Conservation (phyloP, 805 yeast species). For the Wickerhamomyces sydowiorum region DNA sequence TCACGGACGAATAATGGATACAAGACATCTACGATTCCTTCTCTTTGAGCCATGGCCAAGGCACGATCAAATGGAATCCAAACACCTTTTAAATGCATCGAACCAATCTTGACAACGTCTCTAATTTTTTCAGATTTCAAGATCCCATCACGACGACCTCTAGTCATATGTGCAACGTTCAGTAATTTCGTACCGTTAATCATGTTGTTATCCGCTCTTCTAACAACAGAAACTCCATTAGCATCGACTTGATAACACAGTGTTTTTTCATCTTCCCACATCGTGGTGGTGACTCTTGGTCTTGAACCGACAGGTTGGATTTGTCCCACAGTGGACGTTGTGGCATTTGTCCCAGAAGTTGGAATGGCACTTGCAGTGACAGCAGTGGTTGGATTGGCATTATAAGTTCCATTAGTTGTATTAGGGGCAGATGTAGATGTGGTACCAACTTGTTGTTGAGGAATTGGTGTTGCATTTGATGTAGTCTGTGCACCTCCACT, state of each 20-base stretch:
- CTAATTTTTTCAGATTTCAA: constrained; percentile 70
- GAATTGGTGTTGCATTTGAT: constrained; percentile 20
- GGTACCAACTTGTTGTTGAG: constrained; percentile 6
- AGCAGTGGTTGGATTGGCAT: constrained; percentile 5
- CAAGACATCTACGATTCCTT: constrained; percentile 61
- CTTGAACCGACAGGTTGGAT: constrained; percentile 29
- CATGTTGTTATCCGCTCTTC: constrained; percentile 83
- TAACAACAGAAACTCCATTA: constrained; percentile 70
- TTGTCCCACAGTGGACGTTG: constrained; percentile 21
- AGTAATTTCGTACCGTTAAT: constrained; percentile 79
- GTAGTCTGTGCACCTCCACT: constrained; percentile 27
- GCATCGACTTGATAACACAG: constrained; percentile 84
- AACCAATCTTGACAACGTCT: constrained; percentile 80
- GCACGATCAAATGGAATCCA: constrained; percentile 90
- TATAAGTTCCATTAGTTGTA: neutral
- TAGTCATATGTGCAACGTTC: constrained; percentile 82
- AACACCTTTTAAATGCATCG: constrained; percentile 84
- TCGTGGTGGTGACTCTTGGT: constrained; percentile 72
- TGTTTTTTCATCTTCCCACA: constrained; percentile 88
- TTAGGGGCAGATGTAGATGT: too few relatives aligned
- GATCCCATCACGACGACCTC: constrained; percentile 84
- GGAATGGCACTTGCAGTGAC: constrained; percentile 2
- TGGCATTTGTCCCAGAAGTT: neutral
- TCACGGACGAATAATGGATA: constrained; percentile 72
- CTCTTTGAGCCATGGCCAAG: constrained; percentile 72